phyloP scores from a whole-genome alignment of 805 yeast genomes.

The Komagataella ulmi region DNA sequence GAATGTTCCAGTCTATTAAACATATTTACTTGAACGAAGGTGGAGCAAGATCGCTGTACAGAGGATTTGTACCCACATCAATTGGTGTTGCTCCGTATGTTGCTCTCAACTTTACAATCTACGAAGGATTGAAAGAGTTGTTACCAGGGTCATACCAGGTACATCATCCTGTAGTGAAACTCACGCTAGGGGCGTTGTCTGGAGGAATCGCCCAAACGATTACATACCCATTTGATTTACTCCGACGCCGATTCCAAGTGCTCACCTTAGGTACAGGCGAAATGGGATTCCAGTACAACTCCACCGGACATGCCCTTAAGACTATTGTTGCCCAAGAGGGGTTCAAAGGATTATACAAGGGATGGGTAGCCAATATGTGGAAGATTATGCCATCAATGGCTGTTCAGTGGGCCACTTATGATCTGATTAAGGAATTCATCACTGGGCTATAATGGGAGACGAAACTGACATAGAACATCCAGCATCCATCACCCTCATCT shows the following conservation, averaged over 20 bases:
- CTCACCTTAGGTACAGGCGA: constrained; percentile 67
- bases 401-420: constrained; percentile 83
- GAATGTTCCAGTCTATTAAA: constrained; percentile 43
- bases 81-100: constrained; percentile 95
- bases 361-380: constrained; percentile 67
- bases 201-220: constrained; percentile 86
- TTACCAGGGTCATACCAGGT: constrained; percentile 16
- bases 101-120: constrained; percentile 82
- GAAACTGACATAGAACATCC: neutral
- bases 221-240: constrained; percentile 83
- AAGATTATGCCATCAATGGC: constrained; percentile 96
- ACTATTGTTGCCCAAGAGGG: constrained; percentile 70
- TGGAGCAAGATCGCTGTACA: constrained; percentile 61
- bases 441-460: neutral
- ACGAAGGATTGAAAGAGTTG: constrained; percentile 64
- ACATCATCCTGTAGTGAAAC: constrained; percentile 32
- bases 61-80: constrained; percentile 85
- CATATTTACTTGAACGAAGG: constrained; percentile 69
- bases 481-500: neutral
- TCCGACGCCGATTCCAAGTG: constrained; percentile 86
- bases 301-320: constrained; percentile 60
- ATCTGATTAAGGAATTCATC: constrained; percentile 42
- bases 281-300: constrained; percentile 71
- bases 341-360: constrained; percentile 54
- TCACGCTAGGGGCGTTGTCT: constrained; percentile 70